Conservation (phyloP, 1,284 basidiomycete species). For the Mycosarcoma mackinlayi region DNA sequence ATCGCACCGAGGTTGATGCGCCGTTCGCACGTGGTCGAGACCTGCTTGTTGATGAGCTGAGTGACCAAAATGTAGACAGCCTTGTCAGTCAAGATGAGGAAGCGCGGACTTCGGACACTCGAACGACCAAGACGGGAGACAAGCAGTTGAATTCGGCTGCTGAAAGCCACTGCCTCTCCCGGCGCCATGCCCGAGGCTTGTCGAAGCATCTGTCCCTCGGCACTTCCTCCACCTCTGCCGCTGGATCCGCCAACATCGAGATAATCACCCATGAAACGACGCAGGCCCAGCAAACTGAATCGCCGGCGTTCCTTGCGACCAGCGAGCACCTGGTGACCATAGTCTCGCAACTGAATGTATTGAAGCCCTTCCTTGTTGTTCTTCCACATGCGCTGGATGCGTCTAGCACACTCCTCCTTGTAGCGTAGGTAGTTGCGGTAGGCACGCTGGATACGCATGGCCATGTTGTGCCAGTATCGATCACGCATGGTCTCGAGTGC, state of each 20-base stretch:
- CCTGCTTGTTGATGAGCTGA: constrained; percentile 72
- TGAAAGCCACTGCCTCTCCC: constrained; percentile 74
- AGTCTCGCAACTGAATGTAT: constrained; percentile 88
- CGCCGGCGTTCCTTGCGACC: constrained; percentile 92
- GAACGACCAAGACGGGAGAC: constrained; percentile 89
- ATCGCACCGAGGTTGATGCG: constrained; percentile 91
- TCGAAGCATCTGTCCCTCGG: constrained; percentile 83
- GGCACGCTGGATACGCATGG: constrained; percentile 91
- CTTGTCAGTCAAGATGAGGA: constrained; percentile 87
- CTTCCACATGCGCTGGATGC: constrained; percentile 98
- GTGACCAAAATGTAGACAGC: constrained; percentile 86
- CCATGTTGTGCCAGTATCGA: constrained; percentile 99
- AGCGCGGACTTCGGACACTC: constrained; percentile 91
- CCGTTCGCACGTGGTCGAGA: constrained; percentile 79
- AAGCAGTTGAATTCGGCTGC: constrained; percentile 83
- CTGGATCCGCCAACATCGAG: constrained; percentile 81
- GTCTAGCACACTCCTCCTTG: constrained; percentile 91
- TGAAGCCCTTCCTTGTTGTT: constrained; percentile 93
- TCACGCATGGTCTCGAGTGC: constrained; percentile 98
- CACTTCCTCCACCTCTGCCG: constrained; percentile 72
- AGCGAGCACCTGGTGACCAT: constrained; percentile 90
- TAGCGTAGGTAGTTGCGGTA: constrained; percentile 96
- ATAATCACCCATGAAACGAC: constrained; percentile 97
- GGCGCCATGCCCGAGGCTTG: constrained; percentile 76
- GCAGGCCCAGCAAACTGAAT: constrained; percentile 91